Evolutionary conservation across 1,139 yeast genomes (phyloP).

Genomic region (Yamadazyma songkhlaensis): DNA sequence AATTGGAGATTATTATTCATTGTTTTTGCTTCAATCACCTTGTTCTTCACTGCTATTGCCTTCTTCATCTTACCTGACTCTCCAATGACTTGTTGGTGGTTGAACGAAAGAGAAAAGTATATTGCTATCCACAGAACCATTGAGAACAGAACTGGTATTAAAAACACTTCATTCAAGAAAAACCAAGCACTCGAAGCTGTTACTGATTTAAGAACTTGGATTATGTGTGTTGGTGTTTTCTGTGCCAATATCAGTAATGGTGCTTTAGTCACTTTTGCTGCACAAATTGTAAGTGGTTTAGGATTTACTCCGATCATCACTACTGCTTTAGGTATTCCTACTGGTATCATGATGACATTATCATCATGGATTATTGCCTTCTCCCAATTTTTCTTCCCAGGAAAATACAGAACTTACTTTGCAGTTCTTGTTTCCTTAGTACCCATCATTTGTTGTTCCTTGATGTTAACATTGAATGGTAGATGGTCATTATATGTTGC

Average conservation of each 20-base stretch:
- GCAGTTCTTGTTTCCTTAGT: conserved; percentile 25
- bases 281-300: conserved; percentile 32
- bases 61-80: conserved; percentile 17
- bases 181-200: conserved; percentile 43
- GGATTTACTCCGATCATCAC: conserved; percentile 41
- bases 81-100: conserved; percentile 23
- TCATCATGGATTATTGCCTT: conserved; percentile 13
- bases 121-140: conserved; percentile 15
- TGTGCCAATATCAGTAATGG: conserved; percentile 46
- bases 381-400: conserved; percentile 15
- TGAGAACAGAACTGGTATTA: conserved; percentile 34
- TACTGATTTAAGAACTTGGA: conserved; percentile 47
- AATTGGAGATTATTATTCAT: conserved; percentile 40
- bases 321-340: conserved; percentile 51
- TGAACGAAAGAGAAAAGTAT: conserved; percentile 16
- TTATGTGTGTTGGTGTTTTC: conserved; percentile 35
- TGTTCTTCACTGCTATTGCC: conserved; percentile 25
- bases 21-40: conserved; percentile 31
- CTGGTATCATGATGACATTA: conserved; percentile 34
- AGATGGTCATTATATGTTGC: conserved; percentile 25
- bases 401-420: conserved; percentile 15
- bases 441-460: conserved; percentile 41
- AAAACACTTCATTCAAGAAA: conserved; percentile 42
- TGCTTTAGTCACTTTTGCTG: conserved; percentile 39
- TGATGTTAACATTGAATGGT: conserved; percentile 20